These are phyloP conservation scores for Neonectria faginata DNA, from an alignment of 2,329 filamentous ascomycete species.

Conservation along the genomic window DNA sequence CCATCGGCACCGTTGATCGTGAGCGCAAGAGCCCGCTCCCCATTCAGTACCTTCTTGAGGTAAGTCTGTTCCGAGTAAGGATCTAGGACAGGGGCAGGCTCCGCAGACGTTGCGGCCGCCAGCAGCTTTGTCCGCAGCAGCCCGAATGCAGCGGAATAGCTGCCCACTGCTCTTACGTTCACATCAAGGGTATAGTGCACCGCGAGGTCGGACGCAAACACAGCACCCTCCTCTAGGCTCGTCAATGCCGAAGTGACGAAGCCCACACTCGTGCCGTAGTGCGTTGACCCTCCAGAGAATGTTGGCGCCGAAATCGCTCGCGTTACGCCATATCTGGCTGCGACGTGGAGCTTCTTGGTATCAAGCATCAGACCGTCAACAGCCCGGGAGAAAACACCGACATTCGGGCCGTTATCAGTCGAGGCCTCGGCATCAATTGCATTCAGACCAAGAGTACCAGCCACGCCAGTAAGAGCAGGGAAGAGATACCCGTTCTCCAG, in stretches of 20 bases:
- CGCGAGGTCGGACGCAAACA: constrained; percentile 66
- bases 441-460: constrained; percentile 69
- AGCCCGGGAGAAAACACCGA: constrained; percentile 66
- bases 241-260: constrained; percentile 65
- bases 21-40: constrained; percentile 66
- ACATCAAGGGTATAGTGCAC: constrained; percentile 69
- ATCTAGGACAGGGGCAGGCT: constrained; percentile 51
- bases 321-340: constrained; percentile 68
- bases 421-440: constrained; percentile 70
- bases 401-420: constrained; percentile 64
- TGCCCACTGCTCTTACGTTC: constrained; percentile 54
- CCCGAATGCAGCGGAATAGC: constrained; percentile 66
- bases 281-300: constrained; percentile 55
- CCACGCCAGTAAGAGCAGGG: constrained; percentile 70
- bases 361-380: constrained; percentile 67
- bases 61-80: constrained; percentile 62
- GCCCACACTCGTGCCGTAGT: constrained; percentile 69
- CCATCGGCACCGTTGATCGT: constrained; percentile 72
- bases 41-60: constrained; percentile 65
- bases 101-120: constrained; percentile 56
- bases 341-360: constrained; percentile 66
- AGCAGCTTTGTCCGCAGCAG: constrained; percentile 66
- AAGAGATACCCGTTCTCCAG: constrained; percentile 72
- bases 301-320: constrained; percentile 68
- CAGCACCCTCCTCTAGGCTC: constrained; percentile 59